phyloP scores from a whole-genome alignment of 768 basidiomycete species.

The Leccinum subtestaceum region DNA sequence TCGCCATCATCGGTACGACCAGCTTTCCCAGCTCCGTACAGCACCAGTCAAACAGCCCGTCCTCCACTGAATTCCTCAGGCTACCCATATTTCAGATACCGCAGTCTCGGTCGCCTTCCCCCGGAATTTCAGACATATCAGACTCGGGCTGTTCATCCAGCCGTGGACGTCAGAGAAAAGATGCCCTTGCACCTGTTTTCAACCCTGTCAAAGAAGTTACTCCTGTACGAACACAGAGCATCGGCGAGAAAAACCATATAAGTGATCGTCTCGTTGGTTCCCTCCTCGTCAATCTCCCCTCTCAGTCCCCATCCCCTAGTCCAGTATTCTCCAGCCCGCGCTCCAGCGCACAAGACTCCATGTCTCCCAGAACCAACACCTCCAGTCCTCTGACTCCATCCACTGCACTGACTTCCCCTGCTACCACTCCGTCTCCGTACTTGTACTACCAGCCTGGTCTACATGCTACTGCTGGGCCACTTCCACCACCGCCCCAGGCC shows the following conservation, averaged over 20 bases:
- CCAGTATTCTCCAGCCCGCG: conserved; percentile 26
- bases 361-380: conserved; percentile 25
- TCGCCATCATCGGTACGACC: conserved; percentile 52
- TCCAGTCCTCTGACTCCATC: conserved; percentile 27
- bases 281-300: conserved; percentile 50
- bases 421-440: conserved; percentile 39
- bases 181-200: conserved; percentile 32
- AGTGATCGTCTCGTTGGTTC: conserved; percentile 60
- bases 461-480: conserved; percentile 70
- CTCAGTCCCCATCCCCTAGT: conserved; percentile 31
- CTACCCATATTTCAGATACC: conserved; percentile 38
- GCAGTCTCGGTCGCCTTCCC: conserved; percentile 34
- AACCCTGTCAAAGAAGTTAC: conserved; percentile 30
- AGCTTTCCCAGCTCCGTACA: conserved; percentile 27
- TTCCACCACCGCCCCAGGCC: conserved; percentile 67
- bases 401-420: conserved; percentile 28
- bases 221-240: conserved; percentile 53
- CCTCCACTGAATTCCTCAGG: conserved; percentile 32
- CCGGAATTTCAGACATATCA: conserved; percentile 30
- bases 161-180: conserved; percentile 32
- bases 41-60: conserved; percentile 28
- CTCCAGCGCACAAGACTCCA: conserved; percentile 28
- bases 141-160: conserved; percentile 31
- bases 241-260: conserved; percentile 61
- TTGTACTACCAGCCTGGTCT: conserved; percentile 63